Evolutionary conservation across 352 stramenopile species (phyloP).

Genomic region (Pythium grandisporangium): DNA sequence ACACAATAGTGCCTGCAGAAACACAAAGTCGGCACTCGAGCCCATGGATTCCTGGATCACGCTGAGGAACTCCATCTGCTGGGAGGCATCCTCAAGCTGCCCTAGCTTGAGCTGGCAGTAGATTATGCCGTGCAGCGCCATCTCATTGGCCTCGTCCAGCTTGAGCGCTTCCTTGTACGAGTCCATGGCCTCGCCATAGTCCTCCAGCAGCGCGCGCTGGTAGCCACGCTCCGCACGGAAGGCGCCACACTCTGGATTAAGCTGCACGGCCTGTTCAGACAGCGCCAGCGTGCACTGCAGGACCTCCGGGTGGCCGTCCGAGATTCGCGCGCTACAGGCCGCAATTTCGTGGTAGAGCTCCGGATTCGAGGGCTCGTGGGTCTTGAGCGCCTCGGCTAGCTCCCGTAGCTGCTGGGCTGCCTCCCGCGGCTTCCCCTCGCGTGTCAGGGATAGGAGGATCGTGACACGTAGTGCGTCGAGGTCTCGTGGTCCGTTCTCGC

Average conservation of each 20-base stretch:
- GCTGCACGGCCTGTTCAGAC: constrained; percentile 57
- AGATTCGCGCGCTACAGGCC: constrained; percentile 49
- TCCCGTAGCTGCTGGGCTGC: constrained; percentile 47
- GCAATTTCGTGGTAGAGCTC: constrained; percentile 57
- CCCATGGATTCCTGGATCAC: constrained; percentile 87
- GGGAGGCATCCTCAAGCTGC: constrained; percentile 80
- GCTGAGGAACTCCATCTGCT: constrained; percentile 90
- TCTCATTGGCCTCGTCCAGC: constrained; percentile 81
- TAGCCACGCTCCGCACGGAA: constrained; percentile 76
- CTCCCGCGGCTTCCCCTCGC: constrained; percentile 45
- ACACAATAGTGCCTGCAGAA: constrained; percentile 80
- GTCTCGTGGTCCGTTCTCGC: constrained; percentile 51
- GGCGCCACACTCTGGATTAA: constrained; percentile 47
- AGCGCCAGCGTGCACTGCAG: constrained; percentile 60
- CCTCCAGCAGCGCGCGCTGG: constrained; percentile 55
- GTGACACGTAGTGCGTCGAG: constrained; percentile 65
- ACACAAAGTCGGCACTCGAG: constrained; percentile 67
- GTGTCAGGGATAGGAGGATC: constrained; percentile 57
- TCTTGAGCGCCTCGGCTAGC: constrained; percentile 55
- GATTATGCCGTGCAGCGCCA: constrained; percentile 86
- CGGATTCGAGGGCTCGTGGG: constrained; percentile 58
- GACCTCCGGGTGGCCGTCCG: constrained; percentile 54
- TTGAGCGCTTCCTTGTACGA: constrained; percentile 82
- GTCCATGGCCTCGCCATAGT: constrained; percentile 74
- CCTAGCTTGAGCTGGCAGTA: constrained; percentile 89